These are phyloP conservation scores for Fraxinus baroniana DNA, from an alignment of 305 asterid species.

Conservation along the genomic window DNA sequence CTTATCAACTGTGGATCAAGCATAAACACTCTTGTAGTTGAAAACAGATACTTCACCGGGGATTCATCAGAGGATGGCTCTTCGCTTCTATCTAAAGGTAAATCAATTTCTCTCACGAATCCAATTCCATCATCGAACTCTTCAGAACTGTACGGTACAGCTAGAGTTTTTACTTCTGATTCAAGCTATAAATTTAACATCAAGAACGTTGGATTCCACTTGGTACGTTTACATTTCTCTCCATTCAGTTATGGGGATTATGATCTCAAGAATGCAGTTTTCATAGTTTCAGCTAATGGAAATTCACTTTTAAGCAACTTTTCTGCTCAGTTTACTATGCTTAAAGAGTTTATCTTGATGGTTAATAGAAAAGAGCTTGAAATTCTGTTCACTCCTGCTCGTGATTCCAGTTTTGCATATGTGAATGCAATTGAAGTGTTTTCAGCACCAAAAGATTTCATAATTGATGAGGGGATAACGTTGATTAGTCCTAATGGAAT, in stretches of 20 bases:
- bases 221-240: constrained; percentile 74
- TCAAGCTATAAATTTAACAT: constrained; percentile 51
- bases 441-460: constrained; percentile 66
- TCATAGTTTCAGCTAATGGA: constrained; percentile 65
- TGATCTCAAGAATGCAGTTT: constrained; percentile 45
- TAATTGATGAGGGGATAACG: constrained; percentile 51
- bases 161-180: constrained; percentile 59
- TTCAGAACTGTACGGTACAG: constrained; percentile 52
- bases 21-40: constrained; percentile 30
- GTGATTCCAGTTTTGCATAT: constrained; percentile 50
- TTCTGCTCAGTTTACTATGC: constrained; percentile 24
- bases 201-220: constrained; percentile 64
- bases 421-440: constrained; percentile 83
- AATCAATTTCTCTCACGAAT: constrained; percentile 45
- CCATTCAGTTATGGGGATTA: constrained; percentile 52
- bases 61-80: constrained; percentile 46
- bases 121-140: constrained; percentile 40
- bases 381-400: constrained; percentile 50
- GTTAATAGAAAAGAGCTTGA: constrained; percentile 52
- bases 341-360: constrained; percentile 65
- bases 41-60: constrained; percentile 60
- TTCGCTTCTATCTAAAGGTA: constrained; percentile 41
- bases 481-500: constrained; percentile 50
- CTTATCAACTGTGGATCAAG: constrained; percentile 77
- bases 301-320: constrained; percentile 43